Base-by-base conservation (phyloP, 2,329 filamentous ascomycete species). In the Cordyceps pruinosa region DNA sequence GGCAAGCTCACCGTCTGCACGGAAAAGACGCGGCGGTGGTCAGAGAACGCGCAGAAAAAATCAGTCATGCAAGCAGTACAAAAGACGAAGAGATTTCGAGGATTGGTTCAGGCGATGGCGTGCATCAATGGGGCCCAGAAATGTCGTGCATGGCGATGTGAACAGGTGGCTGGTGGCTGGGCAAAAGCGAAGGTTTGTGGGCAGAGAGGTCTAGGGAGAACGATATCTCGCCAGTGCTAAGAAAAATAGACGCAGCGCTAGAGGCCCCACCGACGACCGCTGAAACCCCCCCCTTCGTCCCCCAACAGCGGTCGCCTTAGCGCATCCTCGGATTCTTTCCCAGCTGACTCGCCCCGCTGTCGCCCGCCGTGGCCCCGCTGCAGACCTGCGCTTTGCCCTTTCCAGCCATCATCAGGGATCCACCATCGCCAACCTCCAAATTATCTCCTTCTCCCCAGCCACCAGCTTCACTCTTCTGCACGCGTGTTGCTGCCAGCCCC, bases 381-480 rank as follows among this genome's bases (percentile, higher is more conserved):
- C n/a, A n/a, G n/a, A n/a, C n/a, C n/a, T n/a, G n/a, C n/a, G n/a
- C n/a, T n/a, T 47, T 55, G 26, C 52, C 52, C 17, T 26, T 55
- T 55, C 21, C 52, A 55, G 52, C 41, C 19, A 32, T 34, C 9
- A 17, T 3, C 30, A 25, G 42, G 7, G 21, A 9, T 30, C 4
- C 42, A 28, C 49, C 37, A 25, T 2, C 48, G 25, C 52, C 44
- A 57, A 50, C 54, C 54, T 50, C 54, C 54, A 45, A 37, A 45
- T 45, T 50, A 32, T 47, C 21, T 45, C 48, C 9, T 12, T 39
- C 34, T 45, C 32, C 21, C 56, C 56, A 57, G 56, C 56, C 56
- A 45, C 56, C 56, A 17, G n/a, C 25, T 41, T 46, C 26, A 37
- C 21, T 30, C 15, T 34, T 53, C 44, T 19, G 4, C 39, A 26